Evolutionary conservation across 129 eudicot genomes (phyloP).

Genomic region (Helichrysum umbraculigerum): DNA sequence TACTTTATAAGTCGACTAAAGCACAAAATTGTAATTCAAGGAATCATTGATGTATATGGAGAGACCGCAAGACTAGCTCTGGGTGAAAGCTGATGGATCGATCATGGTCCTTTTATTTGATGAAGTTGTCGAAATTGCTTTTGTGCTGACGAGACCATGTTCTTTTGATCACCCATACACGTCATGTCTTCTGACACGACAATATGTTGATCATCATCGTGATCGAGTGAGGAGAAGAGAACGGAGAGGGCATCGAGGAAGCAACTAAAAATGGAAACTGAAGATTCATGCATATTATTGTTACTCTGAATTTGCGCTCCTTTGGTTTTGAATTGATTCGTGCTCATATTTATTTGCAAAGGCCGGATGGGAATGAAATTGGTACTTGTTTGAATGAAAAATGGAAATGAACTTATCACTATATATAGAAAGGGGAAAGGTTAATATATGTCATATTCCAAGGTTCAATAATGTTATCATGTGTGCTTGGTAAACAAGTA

Average conservation of each 20-base stretch:
- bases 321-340: conserved; percentile 15
- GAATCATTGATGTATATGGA: background rate
- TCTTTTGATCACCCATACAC: conserved; percentile 4
- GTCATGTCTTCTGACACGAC: background rate
- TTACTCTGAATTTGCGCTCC: background rate
- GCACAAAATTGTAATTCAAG: background rate
- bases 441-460: background rate
- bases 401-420: conserved; percentile 22
- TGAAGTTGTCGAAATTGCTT: conserved; percentile 49
- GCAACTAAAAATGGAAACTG: conserved; percentile 21
- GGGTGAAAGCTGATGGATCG: background rate
- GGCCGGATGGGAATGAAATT: background rate
- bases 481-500: conserved; percentile 12
- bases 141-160: conserved; percentile 32
- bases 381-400: conserved; percentile 23
- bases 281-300: background rate
- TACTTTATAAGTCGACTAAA: background rate
- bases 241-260: conserved; percentile 13
- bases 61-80: background rate
- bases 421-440: conserved; percentile 18
- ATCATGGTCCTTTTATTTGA: conserved; percentile 42
- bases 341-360: conserved; percentile 3
- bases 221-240: conserved; percentile 16
- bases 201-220: conserved; percentile 13
- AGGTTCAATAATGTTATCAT: conserved; percentile 3